These are phyloP conservation scores for Solanum pennellii DNA, from an alignment of 257 asterid species.

Conservation along the genomic window DNA sequence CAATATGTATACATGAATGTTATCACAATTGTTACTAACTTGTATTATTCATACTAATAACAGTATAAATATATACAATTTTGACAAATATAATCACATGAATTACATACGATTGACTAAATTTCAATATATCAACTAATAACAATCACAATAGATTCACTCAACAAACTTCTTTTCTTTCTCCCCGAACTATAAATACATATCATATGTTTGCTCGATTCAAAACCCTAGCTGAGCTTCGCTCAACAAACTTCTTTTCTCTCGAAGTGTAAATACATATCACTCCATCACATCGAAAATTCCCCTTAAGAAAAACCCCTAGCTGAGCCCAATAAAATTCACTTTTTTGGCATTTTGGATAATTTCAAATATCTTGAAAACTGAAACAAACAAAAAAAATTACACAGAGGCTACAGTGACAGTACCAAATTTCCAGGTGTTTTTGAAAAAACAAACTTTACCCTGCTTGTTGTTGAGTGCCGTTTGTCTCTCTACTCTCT, in stretches of 20 bases:
- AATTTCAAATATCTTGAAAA: neutral
- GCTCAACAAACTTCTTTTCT: neutral
- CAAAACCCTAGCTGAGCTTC: too few species aligned
- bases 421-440: neutral
- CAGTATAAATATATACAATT: too few species aligned
- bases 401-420: neutral
- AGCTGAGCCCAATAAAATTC: neutral
- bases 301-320: neutral
- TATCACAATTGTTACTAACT: too few species aligned
- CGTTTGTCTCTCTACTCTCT: neutral
- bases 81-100: too few species aligned
- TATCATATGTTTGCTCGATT: too few species aligned
- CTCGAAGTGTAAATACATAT: too few species aligned
- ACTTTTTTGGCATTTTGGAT: neutral
- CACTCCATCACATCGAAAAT: accelerated
- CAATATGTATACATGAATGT: neutral
- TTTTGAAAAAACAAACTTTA: neutral
- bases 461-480: neutral
- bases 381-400: neutral
- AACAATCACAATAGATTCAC: too few species aligned
- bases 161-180: neutral
- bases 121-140: too few species aligned
- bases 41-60: too few species aligned
- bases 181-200: too few species aligned
- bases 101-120: too few species aligned